Evolutionary conservation across 192 early-diverging fungal genomes (phyloP).

Genomic region (Coemansia sp.): DNA sequence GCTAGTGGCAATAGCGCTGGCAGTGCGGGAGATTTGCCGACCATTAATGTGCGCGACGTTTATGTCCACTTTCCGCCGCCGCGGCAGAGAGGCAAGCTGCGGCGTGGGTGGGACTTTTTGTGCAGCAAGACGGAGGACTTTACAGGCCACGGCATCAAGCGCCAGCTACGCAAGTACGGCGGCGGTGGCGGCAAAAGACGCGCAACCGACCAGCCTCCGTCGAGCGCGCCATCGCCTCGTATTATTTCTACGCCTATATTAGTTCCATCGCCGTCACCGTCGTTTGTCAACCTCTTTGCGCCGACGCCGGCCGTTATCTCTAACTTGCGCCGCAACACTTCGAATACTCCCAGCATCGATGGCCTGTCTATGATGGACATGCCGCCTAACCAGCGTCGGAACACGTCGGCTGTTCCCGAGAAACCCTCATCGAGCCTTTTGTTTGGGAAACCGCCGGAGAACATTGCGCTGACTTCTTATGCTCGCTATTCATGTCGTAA

Average conservation of each 20-base stretch:
- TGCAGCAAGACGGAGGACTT: conserved; percentile 53
- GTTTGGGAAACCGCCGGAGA: conserved; percentile 16
- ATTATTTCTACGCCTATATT: conserved; percentile 26
- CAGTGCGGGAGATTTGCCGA: conserved; percentile 37
- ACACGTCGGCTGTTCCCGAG: conserved; percentile 3
- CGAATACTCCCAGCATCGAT: neutral
- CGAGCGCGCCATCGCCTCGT: neutral
- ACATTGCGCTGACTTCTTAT: conserved; percentile 18
- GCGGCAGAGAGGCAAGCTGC: conserved; percentile 37
- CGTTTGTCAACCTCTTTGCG: conserved; percentile 25
- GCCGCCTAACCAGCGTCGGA: neutral
- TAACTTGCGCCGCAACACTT: conserved; percentile 7
- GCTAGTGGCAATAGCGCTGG: conserved; percentile 16
- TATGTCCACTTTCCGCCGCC: conserved; percentile 43
- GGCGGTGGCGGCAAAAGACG: conserved; percentile 46
- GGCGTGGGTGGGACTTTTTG: conserved; percentile 50
- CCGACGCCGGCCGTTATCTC: neutral
- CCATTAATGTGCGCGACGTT: conserved; percentile 50
- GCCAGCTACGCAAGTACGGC: conserved; percentile 49
- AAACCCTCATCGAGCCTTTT: neutral
- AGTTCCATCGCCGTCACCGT: conserved; percentile 29
- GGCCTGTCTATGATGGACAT: neutral
- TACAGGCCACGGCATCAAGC: conserved; percentile 45
- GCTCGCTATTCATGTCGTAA: conserved; percentile 22
- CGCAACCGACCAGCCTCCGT: conserved; percentile 26